Evolutionary conservation across 1,284 basidiomycete genomes (phyloP), one percentile per base, ranked within the genome.

Genomic region (Baeospora myosura): DNA sequence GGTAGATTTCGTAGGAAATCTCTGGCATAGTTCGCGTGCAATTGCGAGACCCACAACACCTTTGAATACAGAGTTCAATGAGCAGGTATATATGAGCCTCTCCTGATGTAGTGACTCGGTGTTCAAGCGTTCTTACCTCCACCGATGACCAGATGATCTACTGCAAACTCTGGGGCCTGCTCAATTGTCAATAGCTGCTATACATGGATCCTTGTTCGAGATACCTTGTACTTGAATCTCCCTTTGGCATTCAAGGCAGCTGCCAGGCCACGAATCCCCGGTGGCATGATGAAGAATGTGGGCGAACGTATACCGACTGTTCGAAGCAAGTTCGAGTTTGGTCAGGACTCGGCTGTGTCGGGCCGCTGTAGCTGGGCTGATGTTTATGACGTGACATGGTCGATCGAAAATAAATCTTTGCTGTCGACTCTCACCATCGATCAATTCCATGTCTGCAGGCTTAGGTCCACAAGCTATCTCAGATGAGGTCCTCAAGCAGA

Each of bases 121-220:
- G 21, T 7, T 28, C 23, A 24, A 37, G n/a, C 26, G 30, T 24
- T 49, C 67, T 53, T 49, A 74, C 89, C 95, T 62, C 84, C 95
- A 14, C 95, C 95, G n/a, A 98, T 72, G 18, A 98, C 76, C 12
- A 98, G 67, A 60, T 90, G 86, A 59, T 98, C 95, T n/a, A 96
- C 79, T 2, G 65, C 66, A 28, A 72, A 71, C 41, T 90, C 82
- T 3, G 95, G 90, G 10, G 64, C 58, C 74, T 88, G 36, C 22
- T 38, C 38, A 28, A 25, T 23, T 41, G 38, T 47, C 25, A 38
- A 26, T 26, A 25, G 46, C 14, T 20, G 14, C 12, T 11, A 20
- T n/a, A 20, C 4, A 17, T 18, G 38, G 30, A 41, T 2, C 35
- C 12, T 5, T 12, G 16, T 22, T 10, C n/a, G 41, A 34, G 18